Evolutionary conservation across 768 basidiomycete species (phyloP), one percentile per base, ranked within the genome.

Genomic region (Porphyrellus cyaneotinctus): DNA sequence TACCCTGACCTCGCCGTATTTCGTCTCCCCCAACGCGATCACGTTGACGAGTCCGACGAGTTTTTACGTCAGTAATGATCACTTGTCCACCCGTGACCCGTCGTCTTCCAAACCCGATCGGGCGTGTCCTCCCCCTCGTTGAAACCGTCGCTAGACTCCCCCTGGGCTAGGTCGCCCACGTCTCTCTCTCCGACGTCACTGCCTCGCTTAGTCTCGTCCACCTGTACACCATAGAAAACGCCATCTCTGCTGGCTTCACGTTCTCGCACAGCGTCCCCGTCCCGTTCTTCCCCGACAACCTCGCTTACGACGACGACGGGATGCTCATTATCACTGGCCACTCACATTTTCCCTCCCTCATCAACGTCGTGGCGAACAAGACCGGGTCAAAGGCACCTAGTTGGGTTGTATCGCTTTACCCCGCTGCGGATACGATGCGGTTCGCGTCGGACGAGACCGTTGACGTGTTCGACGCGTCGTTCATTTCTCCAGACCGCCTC

Each of bases 31-130:
- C 24, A 90, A 90, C 62, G 73, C 83, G 4, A 64, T 90, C 53
- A 81, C 85, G 17, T 66, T 86, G 30, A 83, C 85, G 10, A 79
- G 83, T 38, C 79, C 83, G 1, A 76, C 78, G 51, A 79, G 84
- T 1, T 88, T 90, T 65, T 88, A 84, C 60, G 76, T 89, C 44
- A 79, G 79, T 37, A 85, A 90, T 62, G 88, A 90, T 64, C 88
- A 90, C 60, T 67, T 79, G 32, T n/a, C n/a, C n/a, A n/a, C n/a
- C n/a, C n/a, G 64, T 87, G 61, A 87, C 85, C 3, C 77, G 83
- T 9, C 81, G 87, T 14, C 70, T 82, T 18, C 81, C 82, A 0
- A 61, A 67, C 30, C 58, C 61, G 11, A 35, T 85, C n/a, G 81
- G 82, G 10, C 67, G 69, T 37, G 51, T 82, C 23, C 59, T 83